These are phyloP conservation scores for Monilinia fructicola DNA, from an alignment of 2,329 filamentous ascomycete genomes.

Conservation along the genomic window DNA sequence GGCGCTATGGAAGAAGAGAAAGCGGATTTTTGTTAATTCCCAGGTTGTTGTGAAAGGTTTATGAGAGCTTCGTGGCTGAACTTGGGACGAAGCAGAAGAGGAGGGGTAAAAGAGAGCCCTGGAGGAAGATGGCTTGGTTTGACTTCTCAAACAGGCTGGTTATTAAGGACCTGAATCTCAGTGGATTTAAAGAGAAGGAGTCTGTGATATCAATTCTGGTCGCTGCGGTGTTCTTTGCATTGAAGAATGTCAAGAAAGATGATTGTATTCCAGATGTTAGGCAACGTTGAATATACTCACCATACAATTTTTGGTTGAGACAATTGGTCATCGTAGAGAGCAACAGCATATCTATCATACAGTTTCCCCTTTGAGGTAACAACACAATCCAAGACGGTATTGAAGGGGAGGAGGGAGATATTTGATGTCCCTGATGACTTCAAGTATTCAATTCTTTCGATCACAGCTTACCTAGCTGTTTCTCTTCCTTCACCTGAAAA, in stretches of 20 bases:
- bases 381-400: neutral
- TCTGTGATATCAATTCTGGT: neutral
- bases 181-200: neutral
- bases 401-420: neutral
- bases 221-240: neutral
- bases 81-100: neutral
- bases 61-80: neutral
- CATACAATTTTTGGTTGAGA: no score
- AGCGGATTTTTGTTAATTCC: neutral
- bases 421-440: neutral
- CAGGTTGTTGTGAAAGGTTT: neutral
- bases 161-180: neutral
- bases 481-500: neutral
- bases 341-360: neutral
- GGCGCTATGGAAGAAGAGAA: neutral
- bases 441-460: neutral
- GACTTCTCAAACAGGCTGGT: neutral
- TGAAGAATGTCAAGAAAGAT: neutral
- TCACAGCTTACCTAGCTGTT: neutral
- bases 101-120: neutral
- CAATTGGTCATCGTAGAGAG: neutral
- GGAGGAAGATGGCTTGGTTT: neutral
- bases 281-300: neutral
- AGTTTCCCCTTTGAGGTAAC: neutral
- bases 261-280: neutral